Conservation (phyloP, 768 basidiomycete species). For the Calocybe gangraenosa region DNA sequence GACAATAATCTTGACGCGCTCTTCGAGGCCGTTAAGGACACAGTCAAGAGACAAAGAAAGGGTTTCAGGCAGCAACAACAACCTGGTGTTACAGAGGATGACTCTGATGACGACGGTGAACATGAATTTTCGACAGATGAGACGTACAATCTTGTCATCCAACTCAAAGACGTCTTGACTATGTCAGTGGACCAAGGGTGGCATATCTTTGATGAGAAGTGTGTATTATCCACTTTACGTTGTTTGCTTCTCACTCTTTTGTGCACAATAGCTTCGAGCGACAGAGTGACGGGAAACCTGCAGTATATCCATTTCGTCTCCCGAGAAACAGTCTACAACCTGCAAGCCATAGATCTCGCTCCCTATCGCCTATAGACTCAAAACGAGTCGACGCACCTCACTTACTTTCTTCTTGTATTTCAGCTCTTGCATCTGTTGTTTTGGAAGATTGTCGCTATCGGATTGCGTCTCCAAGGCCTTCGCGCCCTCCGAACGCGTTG, state of each 20-base stretch:
- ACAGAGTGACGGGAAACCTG: constrained; percentile 20
- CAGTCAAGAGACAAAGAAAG: constrained; percentile 28
- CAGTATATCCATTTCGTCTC: constrained; percentile 40
- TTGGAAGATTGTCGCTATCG: constrained; percentile 71
- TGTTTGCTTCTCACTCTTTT: neutral
- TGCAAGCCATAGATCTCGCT: constrained; percentile 43
- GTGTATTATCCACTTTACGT: constrained; percentile 7
- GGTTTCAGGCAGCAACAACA: constrained; percentile 18
- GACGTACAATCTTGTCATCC: constrained; percentile 60
- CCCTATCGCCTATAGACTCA: constrained; percentile 50
- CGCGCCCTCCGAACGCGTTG: constrained; percentile 70
- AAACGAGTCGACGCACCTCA: constrained; percentile 38
- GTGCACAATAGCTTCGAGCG: constrained; percentile 8
- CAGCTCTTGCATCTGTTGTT: constrained; percentile 58
- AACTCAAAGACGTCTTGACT: constrained; percentile 56
- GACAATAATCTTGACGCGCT: constrained; percentile 36
- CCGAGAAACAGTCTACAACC: constrained; percentile 40
- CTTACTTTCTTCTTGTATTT: constrained; percentile 56
- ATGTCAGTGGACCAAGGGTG: constrained; percentile 54
- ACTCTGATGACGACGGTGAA: constrained; percentile 45
- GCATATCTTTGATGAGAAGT: constrained; percentile 62
- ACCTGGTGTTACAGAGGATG: constrained; percentile 28
- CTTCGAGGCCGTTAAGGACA: constrained; percentile 40
- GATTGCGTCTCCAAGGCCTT: constrained; percentile 52
- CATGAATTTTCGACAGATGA: constrained; percentile 56